Evolutionary conservation across 2,329 filamentous ascomycete species (phyloP), one percentile per base, ranked within the genome.

Genomic region (Trichophyton benhamiae): DNA sequence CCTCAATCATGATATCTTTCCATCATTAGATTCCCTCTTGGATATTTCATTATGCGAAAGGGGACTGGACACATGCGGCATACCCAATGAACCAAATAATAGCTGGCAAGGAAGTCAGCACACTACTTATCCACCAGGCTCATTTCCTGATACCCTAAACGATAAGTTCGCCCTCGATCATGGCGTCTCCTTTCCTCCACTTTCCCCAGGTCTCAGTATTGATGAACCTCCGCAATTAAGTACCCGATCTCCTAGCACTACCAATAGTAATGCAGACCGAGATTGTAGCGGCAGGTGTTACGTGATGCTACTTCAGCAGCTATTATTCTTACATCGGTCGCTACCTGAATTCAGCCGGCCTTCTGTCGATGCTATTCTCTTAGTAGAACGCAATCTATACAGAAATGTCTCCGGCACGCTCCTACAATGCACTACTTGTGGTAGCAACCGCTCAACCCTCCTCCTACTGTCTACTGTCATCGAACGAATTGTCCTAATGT

Each of bases 391-490:
- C 6, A 22, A n/a, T 7, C n/a, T 55, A 36, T 42, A 3, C 38
- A 27, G 52, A 22, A 36, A n/a, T 13, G 25, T 55, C 27, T 15
- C 33, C 13, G 52, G 27, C n/a, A 27, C 6, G 20, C n/a, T 55
- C 27, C 20, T 55, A 22, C 25, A 36, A 22, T 55, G 52, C 20
- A 20, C 25, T 36, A 55, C 33, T 22, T 55, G 52, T 55, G 33
- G 9, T 36, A 25, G 52, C 52, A 55, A 55, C 33, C 52, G 52
- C 20, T 55, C 52, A 8, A n/a, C 52, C 6, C 9, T 36, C 52
- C 52, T 55, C 9, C 52, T 55, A n/a, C 52, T 55, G 27, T 55
- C 52, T 30, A 55, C 52, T 22, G 27, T 55, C 27, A n/a, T 55
- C 25, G 52, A 55, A 55, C 27, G 52, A 36, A 20, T 55, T 13